These are phyloP conservation scores for Xylaria hypoxylon DNA, from an alignment of 2,329 filamentous ascomycete species.

Conservation along the genomic window DNA sequence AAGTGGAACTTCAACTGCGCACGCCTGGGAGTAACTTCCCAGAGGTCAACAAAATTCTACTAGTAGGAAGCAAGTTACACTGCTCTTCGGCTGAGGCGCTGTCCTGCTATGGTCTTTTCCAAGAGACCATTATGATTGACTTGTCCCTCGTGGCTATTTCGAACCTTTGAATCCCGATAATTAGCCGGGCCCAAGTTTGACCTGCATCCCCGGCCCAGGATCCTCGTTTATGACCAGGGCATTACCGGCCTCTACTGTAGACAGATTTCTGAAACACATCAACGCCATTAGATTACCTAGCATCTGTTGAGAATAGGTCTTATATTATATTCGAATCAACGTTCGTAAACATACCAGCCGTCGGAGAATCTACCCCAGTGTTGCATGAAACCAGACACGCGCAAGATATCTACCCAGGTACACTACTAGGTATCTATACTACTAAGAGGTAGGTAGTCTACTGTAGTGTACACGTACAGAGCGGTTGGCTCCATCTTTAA, in stretches of 20 bases:
- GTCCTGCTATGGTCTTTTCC: not conserved
- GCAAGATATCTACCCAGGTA: too few relatives aligned
- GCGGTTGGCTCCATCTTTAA: constrained; percentile 12
- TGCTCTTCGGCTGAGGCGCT: constrained; percentile 2
- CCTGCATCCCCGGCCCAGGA: constrained; percentile 32
- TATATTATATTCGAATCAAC: too few relatives aligned
- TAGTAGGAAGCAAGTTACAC: not conserved
- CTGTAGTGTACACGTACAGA: constrained; percentile 2
- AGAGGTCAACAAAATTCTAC: not conserved
- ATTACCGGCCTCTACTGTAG: constrained; percentile 27
- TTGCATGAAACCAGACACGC: too few relatives aligned
- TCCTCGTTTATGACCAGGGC: constrained; percentile 29
- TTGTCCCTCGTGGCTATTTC: constrained; percentile 23
- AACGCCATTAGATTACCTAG: constrained; percentile 18
- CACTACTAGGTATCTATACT: not conserved
- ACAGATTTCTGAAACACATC: constrained; percentile 29
- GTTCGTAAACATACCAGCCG: too few relatives aligned
- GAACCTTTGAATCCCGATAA: constrained; percentile 29
- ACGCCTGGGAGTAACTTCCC: not conserved
- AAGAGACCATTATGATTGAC: not conserved
- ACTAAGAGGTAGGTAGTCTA: too few relatives aligned
- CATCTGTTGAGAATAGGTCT: constrained; percentile 2
- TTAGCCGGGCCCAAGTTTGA: constrained; percentile 28
- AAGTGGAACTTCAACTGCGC: not conserved
- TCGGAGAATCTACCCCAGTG: too few relatives aligned